Evolutionary conservation across 306 rosid genomes (phyloP).

Genomic region (Gastrolobium villosum): DNA sequence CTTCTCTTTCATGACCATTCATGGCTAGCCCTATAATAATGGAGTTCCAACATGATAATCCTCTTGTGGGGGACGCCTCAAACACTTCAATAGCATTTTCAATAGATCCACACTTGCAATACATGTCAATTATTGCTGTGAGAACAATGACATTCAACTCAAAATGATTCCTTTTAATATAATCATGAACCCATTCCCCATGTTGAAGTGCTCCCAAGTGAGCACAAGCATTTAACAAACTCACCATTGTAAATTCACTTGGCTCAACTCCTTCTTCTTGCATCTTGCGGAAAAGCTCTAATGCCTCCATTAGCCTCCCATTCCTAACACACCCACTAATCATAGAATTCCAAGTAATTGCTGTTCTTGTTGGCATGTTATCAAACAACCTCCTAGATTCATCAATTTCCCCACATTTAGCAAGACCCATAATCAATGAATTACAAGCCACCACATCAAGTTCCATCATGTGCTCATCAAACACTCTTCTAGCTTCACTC

Average conservation of each 20-base stretch:
- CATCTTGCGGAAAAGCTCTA: conserved; percentile 72
- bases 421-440: conserved; percentile 80
- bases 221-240: conserved; percentile 86
- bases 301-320: conserved; percentile 64
- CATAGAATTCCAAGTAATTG: conserved; percentile 82
- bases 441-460: conserved; percentile 78
- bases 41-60: conserved; percentile 83
- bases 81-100: conserved; percentile 69
- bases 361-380: conserved; percentile 61
- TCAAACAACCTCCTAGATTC: conserved; percentile 78
- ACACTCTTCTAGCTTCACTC: conserved; percentile 68
- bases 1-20: conserved; percentile 76
- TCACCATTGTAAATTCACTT: conserved; percentile 89
- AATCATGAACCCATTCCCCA: conserved; percentile 86
- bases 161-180: conserved; percentile 64
- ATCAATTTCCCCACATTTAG: conserved; percentile 77
- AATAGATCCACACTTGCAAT: conserved; percentile 81
- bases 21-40: conserved; percentile 79
- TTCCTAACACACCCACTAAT: conserved; percentile 93
- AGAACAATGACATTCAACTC: conserved; percentile 69
- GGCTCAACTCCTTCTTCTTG: conserved; percentile 63
- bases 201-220: conserved; percentile 81
- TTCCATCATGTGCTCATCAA: conserved; percentile 57
- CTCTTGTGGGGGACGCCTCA: conserved; percentile 59
- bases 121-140: conserved; percentile 87